Evolutionary conservation across 345 rosid species (phyloP), one percentile per base, ranked within the genome.

Genomic region (Populus simonii): DNA sequence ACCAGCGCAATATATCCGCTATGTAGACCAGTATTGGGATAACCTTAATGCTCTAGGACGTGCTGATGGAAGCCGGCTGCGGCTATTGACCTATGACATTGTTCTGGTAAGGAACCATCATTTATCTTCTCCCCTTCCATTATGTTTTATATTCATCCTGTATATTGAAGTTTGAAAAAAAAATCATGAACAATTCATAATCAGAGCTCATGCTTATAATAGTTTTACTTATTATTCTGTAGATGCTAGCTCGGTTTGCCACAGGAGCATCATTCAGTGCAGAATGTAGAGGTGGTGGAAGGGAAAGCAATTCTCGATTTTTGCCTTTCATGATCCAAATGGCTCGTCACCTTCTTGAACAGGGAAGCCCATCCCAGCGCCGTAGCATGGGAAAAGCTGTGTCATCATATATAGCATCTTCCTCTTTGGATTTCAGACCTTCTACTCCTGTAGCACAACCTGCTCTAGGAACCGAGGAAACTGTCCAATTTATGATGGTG

Each of bases 201-300:
- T 15, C 18, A 4, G 17, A 47, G 18, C 53, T 15, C 53, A 15
- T 47, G 53, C 53, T 47, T 47, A 15, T 47, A 15, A 12, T 47
- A 18, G 0, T 75, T 29, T n/a, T 38, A 15, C 25, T 33, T 36
- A 33, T 73, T 23, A 13, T 62, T 45, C 45, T 82, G 20, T 74
- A 93, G 99, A 96, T 96, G 98, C 86, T 96, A 68, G 99, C 99
- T 75, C 92, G 99, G 74, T 96, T 93, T 83, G 99, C 99, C 22
- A 96, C 98, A 3, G 99, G 99, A 55, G 99, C 99, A 75, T 91
- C 98, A 36, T 96, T 96, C 79, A 89, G 92, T 70, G 88, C 85
- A 25, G 99, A 96, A 51, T 7, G 94, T 76, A 84, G 97, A 83
- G 99, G 99, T 38, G 99, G 99, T 68, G 99, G 99, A 83, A 88